Percentiles rank a stretch among this genome's conserved stretches.
Evolutionary conservation across 306 rosid species (phyloP).

Genomic region (Cicer pinnatifidum): DNA sequence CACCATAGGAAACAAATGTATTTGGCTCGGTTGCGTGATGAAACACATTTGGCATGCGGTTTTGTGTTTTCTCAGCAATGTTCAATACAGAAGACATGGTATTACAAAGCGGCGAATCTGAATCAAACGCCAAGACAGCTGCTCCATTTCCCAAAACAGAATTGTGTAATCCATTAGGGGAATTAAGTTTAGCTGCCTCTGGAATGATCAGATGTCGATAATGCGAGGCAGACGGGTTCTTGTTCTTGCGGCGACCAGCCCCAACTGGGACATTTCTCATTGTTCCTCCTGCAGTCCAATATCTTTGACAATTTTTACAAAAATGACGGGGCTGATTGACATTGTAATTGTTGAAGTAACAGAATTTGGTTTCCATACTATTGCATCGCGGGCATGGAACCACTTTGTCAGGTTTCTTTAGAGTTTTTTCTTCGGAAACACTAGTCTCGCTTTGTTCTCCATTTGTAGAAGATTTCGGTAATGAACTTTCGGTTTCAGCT

Average conservation of each 20-base stretch:
- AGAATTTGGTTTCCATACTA: conserved; percentile 93
- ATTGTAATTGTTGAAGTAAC: conserved; percentile 93
- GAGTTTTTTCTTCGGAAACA: conserved; percentile 61
- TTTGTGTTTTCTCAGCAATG: conserved; percentile 54
- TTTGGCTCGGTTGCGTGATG: conserved; percentile 51
- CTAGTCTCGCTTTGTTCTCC: conserved; percentile 70
- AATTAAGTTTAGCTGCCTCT: conserved; percentile 48
- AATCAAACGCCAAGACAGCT: conserved; percentile 64
- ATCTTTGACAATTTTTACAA: conserved; percentile 94
- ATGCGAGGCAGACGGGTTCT: conserved; percentile 60
- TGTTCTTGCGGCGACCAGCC: conserved; percentile 93
- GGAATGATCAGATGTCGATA: conserved; percentile 63
- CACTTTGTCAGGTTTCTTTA: conserved; percentile 82
- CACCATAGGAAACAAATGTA: conserved; percentile 42
- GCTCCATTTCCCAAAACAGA: conserved; percentile 55
- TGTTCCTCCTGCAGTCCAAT: conserved; percentile 98
- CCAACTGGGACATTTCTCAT: conserved; percentile 93
- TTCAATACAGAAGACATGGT: conserved; percentile 67
- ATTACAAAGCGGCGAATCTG: conserved; percentile 67
- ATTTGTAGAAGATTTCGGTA: conserved; percentile 57
- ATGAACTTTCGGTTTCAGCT: conserved; percentile 61
- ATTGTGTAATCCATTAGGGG: conserved; percentile 50
- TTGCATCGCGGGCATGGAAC: conserved; percentile 89
- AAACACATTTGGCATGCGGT: conserved; percentile 48
- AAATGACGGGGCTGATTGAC: conserved; percentile 96